Percentiles rank a stretch among this genome's conserved stretches.
Conservation (phyloP, 1,284 basidiomycete genomes). For the Nidula niveotomentosa region DNA sequence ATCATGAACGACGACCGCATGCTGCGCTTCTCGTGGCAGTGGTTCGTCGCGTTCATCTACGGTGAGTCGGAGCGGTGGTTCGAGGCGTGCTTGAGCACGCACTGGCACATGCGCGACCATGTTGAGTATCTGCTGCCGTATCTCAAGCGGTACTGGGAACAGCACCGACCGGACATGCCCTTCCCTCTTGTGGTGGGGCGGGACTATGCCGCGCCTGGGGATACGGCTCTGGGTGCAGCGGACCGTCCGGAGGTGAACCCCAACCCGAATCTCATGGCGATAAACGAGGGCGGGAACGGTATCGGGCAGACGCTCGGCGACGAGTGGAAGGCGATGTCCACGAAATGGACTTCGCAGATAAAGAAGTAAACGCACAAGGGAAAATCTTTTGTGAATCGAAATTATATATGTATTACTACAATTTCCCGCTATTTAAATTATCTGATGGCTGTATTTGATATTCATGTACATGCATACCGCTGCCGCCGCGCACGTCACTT, state of each 20-base stretch:
- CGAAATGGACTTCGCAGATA: background rate
- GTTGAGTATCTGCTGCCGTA: conserved; percentile 6
- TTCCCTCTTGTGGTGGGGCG: conserved; percentile 4
- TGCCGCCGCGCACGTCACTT: too few species aligned
- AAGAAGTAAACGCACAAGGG: background rate
- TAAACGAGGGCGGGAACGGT: background rate
- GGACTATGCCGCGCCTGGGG: conserved; percentile 1
- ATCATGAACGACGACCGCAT: background rate
- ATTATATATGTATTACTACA: too few species aligned
- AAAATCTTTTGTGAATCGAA: too few species aligned
- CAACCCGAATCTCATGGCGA: background rate
- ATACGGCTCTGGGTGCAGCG: background rate
- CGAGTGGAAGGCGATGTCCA: background rate
- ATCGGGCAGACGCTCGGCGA: background rate
- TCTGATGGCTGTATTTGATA: too few species aligned
- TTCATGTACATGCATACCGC: too few species aligned
- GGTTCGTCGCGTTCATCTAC: conserved; percentile 7
- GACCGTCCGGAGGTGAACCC: background rate
- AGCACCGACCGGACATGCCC: conserved; percentile 1
- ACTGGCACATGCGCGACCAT: conserved; percentile 6
- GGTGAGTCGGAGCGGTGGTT: conserved; percentile 10
- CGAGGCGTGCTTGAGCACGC: conserved; percentile 5
- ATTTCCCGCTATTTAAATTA: too few species aligned
- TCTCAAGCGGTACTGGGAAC: conserved; percentile 6
- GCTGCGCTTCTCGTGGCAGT: conserved; percentile 4